Conservation (phyloP, 2,329 filamentous ascomycete species). For the Chaetomium sp. region DNA sequence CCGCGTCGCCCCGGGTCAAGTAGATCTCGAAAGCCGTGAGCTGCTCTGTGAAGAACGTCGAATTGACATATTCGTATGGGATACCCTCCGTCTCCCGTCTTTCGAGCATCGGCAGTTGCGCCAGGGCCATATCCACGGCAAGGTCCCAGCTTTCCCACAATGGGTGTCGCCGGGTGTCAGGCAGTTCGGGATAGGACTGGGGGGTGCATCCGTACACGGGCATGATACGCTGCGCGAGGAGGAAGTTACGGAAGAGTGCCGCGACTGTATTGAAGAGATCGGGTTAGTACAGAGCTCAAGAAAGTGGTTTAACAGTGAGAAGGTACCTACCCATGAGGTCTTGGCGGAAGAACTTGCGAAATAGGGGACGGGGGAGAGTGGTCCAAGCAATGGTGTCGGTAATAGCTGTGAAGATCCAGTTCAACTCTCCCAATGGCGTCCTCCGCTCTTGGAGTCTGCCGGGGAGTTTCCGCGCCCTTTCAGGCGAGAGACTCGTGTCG, state of each 20-base stretch:
- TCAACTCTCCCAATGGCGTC: conserved; percentile 90
- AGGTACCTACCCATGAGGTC: conserved; percentile 64
- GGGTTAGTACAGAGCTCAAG: not conserved
- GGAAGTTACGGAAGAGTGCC: conserved; percentile 90
- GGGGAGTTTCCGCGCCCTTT: conserved; percentile 81
- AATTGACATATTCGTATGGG: conserved; percentile 90
- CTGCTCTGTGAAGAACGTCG: conserved; percentile 94
- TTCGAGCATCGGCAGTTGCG: conserved; percentile 81
- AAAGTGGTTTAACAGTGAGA: not conserved
- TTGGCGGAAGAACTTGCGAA: conserved; percentile 95
- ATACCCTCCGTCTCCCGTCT: conserved; percentile 65
- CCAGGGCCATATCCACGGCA: conserved; percentile 88
- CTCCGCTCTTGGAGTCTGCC: conserved; percentile 87
- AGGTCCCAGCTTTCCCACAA: conserved; percentile 98
- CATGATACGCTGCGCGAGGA: conserved; percentile 93
- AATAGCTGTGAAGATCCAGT: conserved; percentile 99
- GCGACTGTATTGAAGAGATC: conserved; percentile 52
- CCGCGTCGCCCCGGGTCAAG: conserved; percentile 70
- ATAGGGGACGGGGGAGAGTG: conserved; percentile 78
- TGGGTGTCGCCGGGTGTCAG: conserved; percentile 89
- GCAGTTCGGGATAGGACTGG: conserved; percentile 84
- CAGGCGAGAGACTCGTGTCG: conserved; percentile 62
- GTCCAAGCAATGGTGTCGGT: conserved; percentile 99
- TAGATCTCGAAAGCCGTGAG: conserved; percentile 97
- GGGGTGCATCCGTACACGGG: conserved; percentile 92